Evolutionary conservation across 1,284 basidiomycete genomes (phyloP), one percentile per base, ranked within the genome.

Genomic region (Meripilus lineatus): DNA sequence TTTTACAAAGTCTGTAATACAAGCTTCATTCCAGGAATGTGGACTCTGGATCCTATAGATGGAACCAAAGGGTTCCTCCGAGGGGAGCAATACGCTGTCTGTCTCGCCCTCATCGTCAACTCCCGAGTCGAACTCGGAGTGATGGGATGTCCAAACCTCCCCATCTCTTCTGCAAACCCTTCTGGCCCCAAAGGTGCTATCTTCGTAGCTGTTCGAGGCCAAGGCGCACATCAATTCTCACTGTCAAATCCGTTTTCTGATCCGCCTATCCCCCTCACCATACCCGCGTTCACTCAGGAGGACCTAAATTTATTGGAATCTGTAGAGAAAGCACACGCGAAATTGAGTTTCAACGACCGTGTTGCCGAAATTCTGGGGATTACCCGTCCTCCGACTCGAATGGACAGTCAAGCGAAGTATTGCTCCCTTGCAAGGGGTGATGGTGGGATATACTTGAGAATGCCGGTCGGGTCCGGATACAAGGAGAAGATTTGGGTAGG

Each of bases 331-430:
- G 88, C 84, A 1, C 96, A 99, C 63, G 88, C 92, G 2, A 89
- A 93, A 20, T 89, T 95, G 51, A 77, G 76, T 17, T 87, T 92
- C 57, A 93, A 89, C 60, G 79, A 80, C 33, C 75, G 74, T 8
- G 87, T 96, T 35, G 83, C 89, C 0, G 63, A 76, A 41, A 57
- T 87, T 3, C 72, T 97, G 22, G 77, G 77, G 13, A 79, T 95
- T 47, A 79, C 79, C 8, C 69, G 75, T 24, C 59, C 74, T 15
- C 77, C 89, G 33, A 72, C 86, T n/a, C 75, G 92, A 22, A 97
- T 99, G 93, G 96, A 99, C 64, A 93, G 89, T 62, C 95, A 98
- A 66, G 93, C 93, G 6, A 99, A 99, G 68, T 99, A 99, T 58
- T 84, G 87, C 24, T 85, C 84, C 56, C 79, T 98, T 14, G 82